Evolutionary conservation across 441 rosid genomes (phyloP).

Genomic region (Mallotus japonicus): DNA sequence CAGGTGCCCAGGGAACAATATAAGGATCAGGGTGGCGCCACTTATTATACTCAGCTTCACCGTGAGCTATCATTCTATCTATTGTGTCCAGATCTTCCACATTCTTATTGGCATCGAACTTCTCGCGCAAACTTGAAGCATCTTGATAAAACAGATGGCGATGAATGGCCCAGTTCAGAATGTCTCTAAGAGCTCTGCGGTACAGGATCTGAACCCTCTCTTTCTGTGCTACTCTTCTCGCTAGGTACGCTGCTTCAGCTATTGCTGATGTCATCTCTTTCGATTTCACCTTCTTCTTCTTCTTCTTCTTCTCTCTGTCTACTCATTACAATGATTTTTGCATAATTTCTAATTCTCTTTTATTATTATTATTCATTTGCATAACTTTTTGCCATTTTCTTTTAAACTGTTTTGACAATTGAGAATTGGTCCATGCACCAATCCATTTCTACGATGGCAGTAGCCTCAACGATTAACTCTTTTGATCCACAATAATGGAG

Average conservation of each 20-base stretch:
- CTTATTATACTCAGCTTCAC: conserved; percentile 72
- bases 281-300: neutral
- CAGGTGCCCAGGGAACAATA: conserved; percentile 99
- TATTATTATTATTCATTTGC: too few species aligned
- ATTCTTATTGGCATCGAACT: conserved; percentile 68
- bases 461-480: too few species aligned
- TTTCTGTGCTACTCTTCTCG: conserved; percentile 86
- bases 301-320: neutral
- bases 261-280: conserved; percentile 42
- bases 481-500: too few species aligned
- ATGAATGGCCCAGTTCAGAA: conserved; percentile 96
- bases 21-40: conserved; percentile 98
- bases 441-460: too few species aligned
- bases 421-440: too few species aligned
- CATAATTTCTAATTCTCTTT: too few species aligned
- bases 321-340: too few species aligned
- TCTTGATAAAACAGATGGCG: conserved; percentile 89
- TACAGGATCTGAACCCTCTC: conserved; percentile 90
- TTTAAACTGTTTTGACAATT: too few species aligned
- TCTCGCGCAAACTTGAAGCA: conserved; percentile 76
- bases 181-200: conserved; percentile 89
- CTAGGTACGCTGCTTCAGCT: conserved; percentile 48
- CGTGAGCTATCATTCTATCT: conserved; percentile 72
- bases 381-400: too few species aligned
- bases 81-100: conserved; percentile 81